Evolutionary conservation across 148 eudicot species (phyloP).

Genomic region (Heliosperma pusillum): DNA sequence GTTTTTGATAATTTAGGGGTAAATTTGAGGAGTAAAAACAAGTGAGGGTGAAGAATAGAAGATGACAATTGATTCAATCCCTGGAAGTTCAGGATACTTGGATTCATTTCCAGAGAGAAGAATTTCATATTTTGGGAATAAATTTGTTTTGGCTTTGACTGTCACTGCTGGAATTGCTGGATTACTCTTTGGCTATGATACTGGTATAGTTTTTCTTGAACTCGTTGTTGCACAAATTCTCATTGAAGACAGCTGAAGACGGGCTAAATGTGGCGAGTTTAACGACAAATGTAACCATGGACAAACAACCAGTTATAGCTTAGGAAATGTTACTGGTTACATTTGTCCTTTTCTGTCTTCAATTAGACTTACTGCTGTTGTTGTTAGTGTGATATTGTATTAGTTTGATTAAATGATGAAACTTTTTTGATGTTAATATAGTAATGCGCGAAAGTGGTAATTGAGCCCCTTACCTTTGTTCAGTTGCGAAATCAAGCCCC

Average conservation of each 20-base stretch:
- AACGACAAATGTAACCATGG: too few species aligned
- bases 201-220: conserved; percentile 51
- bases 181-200: conserved; percentile 85
- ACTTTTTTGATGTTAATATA: too few species aligned
- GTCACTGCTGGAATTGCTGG: conserved; percentile 84
- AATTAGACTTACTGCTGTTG: too few species aligned
- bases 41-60: background rate
- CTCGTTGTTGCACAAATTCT: too few species aligned
- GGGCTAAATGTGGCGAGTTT: too few species aligned
- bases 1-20: background rate
- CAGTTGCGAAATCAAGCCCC: background rate
- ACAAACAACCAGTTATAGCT: too few species aligned
- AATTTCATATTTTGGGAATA: conserved; percentile 67
- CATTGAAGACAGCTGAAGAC: too few species aligned
- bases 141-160: conserved; percentile 70
- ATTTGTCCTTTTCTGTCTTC: too few species aligned
- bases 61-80: conserved; percentile 41
- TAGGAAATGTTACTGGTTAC: too few species aligned
- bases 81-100: conserved; percentile 65
- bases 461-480: background rate
- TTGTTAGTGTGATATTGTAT: too few species aligned
- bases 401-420: background rate
- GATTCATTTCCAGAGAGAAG: conserved; percentile 42
- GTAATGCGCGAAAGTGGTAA: background rate
- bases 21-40: background rate